Conservation (phyloP, 768 basidiomycete genomes). For the Russula lepida region DNA sequence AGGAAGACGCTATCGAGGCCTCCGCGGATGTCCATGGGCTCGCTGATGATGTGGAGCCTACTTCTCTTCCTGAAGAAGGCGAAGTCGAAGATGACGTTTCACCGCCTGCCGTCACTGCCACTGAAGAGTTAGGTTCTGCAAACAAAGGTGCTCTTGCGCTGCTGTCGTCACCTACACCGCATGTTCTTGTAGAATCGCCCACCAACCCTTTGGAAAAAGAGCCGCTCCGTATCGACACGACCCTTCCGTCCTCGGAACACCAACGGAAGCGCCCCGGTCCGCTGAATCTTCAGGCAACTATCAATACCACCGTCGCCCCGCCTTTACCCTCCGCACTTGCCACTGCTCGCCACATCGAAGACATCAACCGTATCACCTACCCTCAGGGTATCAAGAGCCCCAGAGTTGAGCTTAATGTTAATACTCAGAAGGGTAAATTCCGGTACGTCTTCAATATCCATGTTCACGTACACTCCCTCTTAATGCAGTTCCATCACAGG, state of each 20-base stretch:
- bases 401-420: slow-evolving; percentile 72
- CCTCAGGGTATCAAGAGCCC: slow-evolving; percentile 81
- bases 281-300: slow-evolving; percentile 56
- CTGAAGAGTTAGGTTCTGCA: slow-evolving; percentile 2
- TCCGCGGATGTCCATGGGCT: slow-evolving; percentile 34
- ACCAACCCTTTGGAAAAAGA: slow-evolving; percentile 43
- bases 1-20: slow-evolving; percentile 34
- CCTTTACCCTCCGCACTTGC: slow-evolving; percentile 60
- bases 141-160: slow-evolving; percentile 4
- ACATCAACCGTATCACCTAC: slow-evolving; percentile 69
- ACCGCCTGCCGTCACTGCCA: slow-evolving; percentile 19
- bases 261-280: slow-evolving; percentile 57
- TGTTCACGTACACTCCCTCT: background rate
- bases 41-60: slow-evolving; percentile 26
- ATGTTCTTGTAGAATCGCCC: slow-evolving; percentile 36
- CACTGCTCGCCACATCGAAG: slow-evolving; percentile 78
- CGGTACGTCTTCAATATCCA: slow-evolving; percentile 38
- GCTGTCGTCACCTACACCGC: slow-evolving; percentile 24
- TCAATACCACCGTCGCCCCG: slow-evolving; percentile 34
- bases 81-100: slow-evolving; percentile 37
- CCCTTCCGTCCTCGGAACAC: slow-evolving; percentile 35
- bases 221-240: slow-evolving; percentile 57
- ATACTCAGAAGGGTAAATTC: slow-evolving; percentile 83
- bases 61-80: slow-evolving; percentile 37
- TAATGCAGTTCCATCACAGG: slow-evolving; percentile 32